phyloP scores from a whole-genome alignment of 306 rosid species.

The Quercus aquifolioides region DNA sequence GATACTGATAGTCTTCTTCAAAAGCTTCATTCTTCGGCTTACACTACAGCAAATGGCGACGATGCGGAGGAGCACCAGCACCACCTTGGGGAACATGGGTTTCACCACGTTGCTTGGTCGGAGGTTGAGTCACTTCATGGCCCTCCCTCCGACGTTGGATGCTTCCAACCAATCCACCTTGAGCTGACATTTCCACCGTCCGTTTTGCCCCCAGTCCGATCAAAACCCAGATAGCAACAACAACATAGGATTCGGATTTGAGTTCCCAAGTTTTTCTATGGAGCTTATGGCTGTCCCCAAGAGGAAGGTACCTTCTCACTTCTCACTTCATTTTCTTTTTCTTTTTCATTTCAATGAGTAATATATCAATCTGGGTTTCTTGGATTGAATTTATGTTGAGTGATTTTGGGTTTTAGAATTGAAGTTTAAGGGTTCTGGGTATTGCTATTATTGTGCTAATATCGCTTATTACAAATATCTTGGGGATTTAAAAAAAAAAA shows the following conservation, averaged over 20 bases:
- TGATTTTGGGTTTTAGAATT: not conserved
- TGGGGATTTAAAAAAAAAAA: no score
- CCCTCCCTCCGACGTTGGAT: conserved; percentile 27
- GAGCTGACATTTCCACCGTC: conserved; percentile 13
- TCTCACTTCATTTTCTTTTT: not conserved
- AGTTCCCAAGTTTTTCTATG: conserved; percentile 34
- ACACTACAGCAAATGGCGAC: not conserved
- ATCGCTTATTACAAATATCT: no score
- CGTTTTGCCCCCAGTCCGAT: conserved; percentile 24
- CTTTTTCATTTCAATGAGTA: not conserved
- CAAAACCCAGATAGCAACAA: not conserved
- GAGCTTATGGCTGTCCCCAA: conserved; percentile 66
- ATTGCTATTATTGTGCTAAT: not conserved
- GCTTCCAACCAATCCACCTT: not conserved
- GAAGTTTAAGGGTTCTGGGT: not conserved
- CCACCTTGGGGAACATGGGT: not conserved
- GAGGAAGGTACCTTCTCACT: conserved; percentile 29
- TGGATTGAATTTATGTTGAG: not conserved
- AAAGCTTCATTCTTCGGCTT: no score
- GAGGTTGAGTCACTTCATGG: conserved; percentile 15
- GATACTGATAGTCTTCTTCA: no score
- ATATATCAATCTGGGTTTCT: not conserved
- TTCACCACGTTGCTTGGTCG: not conserved
- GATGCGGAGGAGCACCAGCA: conserved; percentile 11
- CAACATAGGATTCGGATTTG: conserved; percentile 8